Base-by-base conservation (phyloP, 2,329 filamentous ascomycete species). In the Ophiostoma sp. region DNA sequence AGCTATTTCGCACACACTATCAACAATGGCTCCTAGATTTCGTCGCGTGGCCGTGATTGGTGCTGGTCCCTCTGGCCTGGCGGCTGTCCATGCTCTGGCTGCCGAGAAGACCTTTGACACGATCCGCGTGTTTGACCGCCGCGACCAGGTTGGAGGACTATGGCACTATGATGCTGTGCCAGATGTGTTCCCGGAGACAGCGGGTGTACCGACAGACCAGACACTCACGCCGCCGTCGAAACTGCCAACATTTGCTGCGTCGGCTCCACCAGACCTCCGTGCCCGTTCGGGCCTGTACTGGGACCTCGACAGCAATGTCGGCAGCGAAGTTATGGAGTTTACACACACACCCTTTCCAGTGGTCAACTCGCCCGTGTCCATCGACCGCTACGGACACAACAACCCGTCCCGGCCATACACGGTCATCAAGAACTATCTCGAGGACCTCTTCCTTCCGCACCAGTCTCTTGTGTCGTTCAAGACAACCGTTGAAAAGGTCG, bases 401-500 rank as follows among this genome's bases (percentile, higher is more conserved):
- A 86, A 85, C 0, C 87, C 87, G 0, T 90, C 89, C 7, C 49
- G 49, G 49, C 49, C 49, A 27, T 55, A 86, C 78, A 79, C 79
- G 5, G 80, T 86, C 0, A 81, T 90, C 11, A 77, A 80, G 44
- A 73, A 79, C 14, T 89, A 87, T 69, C 76, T 89, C 11, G 78
- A 83, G 66, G 76, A 73, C 0, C 75, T 89, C 0, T 73, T 88
- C 44, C 55, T 38, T n/a, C 65, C 18, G 27, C 1, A 75, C 81
- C 41, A 36, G 63, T 27, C 47, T 44, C 55, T 18, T 7, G 47
- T 55, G 5, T 60, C 79, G 1, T 86, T 85, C 72, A 81, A 82
- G 71, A 89, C 87, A 0, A 87, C 83, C 0, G 87, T 89, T 2
- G 88, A 89, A 75, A 76, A 79, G 4, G 84, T 81, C 0, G 81